Evolutionary conservation across 306 rosid genomes (phyloP).

Genomic region (Oxytropis ochrocephala): DNA sequence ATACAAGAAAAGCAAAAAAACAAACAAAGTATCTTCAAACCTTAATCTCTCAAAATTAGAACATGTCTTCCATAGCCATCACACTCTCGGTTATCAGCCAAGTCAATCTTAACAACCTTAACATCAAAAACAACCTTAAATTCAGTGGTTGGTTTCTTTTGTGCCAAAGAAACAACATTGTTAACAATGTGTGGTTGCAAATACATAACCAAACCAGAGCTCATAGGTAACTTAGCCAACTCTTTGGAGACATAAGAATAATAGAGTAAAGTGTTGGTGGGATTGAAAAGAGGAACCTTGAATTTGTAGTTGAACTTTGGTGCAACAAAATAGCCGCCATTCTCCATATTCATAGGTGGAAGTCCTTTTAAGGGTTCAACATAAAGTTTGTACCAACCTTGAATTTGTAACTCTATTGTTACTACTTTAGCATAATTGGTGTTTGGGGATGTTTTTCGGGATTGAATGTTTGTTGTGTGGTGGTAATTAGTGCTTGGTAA

Average conservation of each 20-base stretch:
- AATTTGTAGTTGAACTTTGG: not conserved
- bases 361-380: not conserved
- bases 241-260: too few species aligned
- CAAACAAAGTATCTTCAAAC: too few species aligned
- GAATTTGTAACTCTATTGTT: not conserved
- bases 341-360: not conserved
- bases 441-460: not conserved
- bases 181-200: not conserved
- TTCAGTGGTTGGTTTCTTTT: not conserved
- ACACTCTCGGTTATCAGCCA: too few species aligned
- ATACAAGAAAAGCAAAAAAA: too few species aligned
- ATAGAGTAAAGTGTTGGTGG: not conserved
- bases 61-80: too few species aligned
- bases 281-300: not conserved
- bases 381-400: not conserved
- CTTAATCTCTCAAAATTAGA: too few species aligned
- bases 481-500: not conserved
- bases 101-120: not conserved
- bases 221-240: not conserved
- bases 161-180: too few species aligned
- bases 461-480: not conserved
- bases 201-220: not conserved
- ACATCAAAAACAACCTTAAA: not conserved
- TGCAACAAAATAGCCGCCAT: not conserved
- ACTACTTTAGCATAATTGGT: too few species aligned